phyloP scores from a whole-genome alignment of 1,284 basidiomycete genomes.

The Trichosporon sp. region DNA sequence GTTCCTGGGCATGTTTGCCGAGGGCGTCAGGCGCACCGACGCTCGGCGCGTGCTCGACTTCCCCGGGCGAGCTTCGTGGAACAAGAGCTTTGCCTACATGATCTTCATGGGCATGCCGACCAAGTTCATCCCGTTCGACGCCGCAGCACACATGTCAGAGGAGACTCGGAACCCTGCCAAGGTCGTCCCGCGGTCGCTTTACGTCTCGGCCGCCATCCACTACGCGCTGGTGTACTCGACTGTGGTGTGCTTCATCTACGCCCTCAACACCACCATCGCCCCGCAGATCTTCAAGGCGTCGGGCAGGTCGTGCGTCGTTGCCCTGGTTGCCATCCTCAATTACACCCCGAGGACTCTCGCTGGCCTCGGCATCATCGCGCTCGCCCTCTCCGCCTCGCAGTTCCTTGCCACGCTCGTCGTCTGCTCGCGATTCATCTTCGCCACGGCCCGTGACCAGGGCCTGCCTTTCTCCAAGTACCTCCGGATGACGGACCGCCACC shows the following conservation, averaged over 20 bases:
- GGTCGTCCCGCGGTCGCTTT: conserved; percentile 25
- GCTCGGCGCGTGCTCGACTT: conserved; percentile 15
- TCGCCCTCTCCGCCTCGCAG: conserved; percentile 38
- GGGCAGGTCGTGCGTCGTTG: not conserved
- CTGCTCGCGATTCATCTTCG: conserved; percentile 45
- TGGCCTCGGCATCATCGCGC: conserved; percentile 21
- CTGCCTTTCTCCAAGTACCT: conserved; percentile 42
- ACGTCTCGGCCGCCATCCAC: not conserved
- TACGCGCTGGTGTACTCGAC: not conserved
- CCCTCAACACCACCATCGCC: not conserved
- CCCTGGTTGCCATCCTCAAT: not conserved
- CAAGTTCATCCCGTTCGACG: conserved; percentile 8
- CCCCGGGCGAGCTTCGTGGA: not conserved
- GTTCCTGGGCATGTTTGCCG: not conserved
- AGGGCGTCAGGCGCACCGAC: conserved; percentile 33
- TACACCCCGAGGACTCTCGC: not conserved
- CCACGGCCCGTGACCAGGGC: conserved; percentile 45
- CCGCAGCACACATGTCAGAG: conserved; percentile 36
- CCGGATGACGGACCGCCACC: conserved; percentile 32
- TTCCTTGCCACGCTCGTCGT: conserved; percentile 45
- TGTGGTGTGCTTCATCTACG: not conserved
- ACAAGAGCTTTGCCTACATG: not conserved
- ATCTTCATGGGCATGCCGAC: not conserved
- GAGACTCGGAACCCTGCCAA: conserved; percentile 46
- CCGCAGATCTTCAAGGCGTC: not conserved